These are phyloP conservation scores for Immersiporthe knoxdaviesiana DNA, from an alignment of 2,329 filamentous ascomycete species.

Conservation along the genomic window DNA sequence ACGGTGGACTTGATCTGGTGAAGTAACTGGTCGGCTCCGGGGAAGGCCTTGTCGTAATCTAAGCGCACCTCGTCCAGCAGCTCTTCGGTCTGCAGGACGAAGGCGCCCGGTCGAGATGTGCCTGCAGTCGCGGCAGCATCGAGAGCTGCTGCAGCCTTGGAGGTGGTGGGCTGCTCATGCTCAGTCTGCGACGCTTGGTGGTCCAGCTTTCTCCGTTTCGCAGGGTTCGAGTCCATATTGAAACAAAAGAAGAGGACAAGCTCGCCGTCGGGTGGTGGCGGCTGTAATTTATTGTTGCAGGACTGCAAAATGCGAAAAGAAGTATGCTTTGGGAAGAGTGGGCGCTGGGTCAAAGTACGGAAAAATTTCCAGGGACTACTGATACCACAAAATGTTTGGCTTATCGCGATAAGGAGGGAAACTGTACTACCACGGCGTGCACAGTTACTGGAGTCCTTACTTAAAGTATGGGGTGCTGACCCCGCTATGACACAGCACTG, in stretches of 20 bases:
- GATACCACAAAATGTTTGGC: conserved; percentile 5
- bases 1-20: conserved; percentile 57
- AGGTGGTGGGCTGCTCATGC: conserved; percentile 5
- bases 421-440: not conserved
- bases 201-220: conserved; percentile 41
- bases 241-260: not conserved
- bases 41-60: conserved; percentile 54
- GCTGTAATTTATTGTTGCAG: not conserved
- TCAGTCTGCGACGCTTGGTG: conserved; percentile 30
- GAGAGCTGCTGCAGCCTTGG: conserved; percentile 31
- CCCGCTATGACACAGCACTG: conserved; percentile 18
- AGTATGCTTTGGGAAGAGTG: not conserved
- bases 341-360: not conserved
- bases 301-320: not conserved
- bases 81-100: conserved; percentile 63
- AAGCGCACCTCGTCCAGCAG: conserved; percentile 58
- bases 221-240: conserved; percentile 39
- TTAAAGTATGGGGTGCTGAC: not conserved
- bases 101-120: conserved; percentile 50
- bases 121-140: conserved; percentile 38
- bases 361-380: conserved; percentile 10
- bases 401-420: conserved; percentile 12
- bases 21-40: conserved; percentile 53
- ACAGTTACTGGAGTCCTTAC: not conserved
- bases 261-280: not conserved